phyloP scores from a whole-genome alignment of 306 rosid species.

The Prunus davidiana region DNA sequence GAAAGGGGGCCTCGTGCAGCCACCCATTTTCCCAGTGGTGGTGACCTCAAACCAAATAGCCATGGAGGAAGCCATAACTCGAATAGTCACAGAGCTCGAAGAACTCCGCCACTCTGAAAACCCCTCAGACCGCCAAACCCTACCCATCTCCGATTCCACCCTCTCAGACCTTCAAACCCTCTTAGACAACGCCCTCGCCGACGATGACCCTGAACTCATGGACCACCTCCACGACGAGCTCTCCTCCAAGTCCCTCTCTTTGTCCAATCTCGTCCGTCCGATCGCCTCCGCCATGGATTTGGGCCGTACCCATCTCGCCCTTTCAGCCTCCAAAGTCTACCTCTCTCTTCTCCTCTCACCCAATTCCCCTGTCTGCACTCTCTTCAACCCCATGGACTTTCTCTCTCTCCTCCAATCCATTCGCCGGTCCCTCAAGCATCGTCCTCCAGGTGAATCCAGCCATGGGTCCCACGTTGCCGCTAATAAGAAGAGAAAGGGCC shows the following conservation, averaged over 20 bases:
- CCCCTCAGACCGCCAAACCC: slow-evolving; percentile 29
- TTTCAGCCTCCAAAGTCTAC: slow-evolving; percentile 64
- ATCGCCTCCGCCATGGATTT: slow-evolving; percentile 78
- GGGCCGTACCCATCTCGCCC: slow-evolving; percentile 44
- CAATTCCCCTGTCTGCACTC: slow-evolving; percentile 80
- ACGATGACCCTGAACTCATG: slow-evolving; percentile 30
- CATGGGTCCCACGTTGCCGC: slow-evolving; percentile 18
- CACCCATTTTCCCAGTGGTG: not conserved
- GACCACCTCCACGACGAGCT: slow-evolving; percentile 49
- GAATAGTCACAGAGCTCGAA: slow-evolving; percentile 58
- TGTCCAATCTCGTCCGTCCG: slow-evolving; percentile 45
- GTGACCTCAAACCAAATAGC: slow-evolving; percentile 10
- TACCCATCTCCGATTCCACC: slow-evolving; percentile 43
- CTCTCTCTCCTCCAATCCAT: slow-evolving; percentile 85
- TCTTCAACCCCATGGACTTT: slow-evolving; percentile 75
- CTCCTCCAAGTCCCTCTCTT: slow-evolving; percentile 57
- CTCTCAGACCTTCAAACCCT: slow-evolving; percentile 66
- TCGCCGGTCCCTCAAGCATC: slow-evolving; percentile 62
- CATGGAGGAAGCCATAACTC: slow-evolving; percentile 52
- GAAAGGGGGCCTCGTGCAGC: not conserved
- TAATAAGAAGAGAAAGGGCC: slow-evolving; percentile 39
- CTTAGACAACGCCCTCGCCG: slow-evolving; percentile 16
- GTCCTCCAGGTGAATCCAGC: not conserved
- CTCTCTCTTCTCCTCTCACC: slow-evolving; percentile 65
- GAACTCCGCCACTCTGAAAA: slow-evolving; percentile 41